Evolutionary conservation across 139 green algal genomes (phyloP), one percentile per base, ranked within the genome.

Genomic region (Mesotaenium endlicherianum): DNA sequence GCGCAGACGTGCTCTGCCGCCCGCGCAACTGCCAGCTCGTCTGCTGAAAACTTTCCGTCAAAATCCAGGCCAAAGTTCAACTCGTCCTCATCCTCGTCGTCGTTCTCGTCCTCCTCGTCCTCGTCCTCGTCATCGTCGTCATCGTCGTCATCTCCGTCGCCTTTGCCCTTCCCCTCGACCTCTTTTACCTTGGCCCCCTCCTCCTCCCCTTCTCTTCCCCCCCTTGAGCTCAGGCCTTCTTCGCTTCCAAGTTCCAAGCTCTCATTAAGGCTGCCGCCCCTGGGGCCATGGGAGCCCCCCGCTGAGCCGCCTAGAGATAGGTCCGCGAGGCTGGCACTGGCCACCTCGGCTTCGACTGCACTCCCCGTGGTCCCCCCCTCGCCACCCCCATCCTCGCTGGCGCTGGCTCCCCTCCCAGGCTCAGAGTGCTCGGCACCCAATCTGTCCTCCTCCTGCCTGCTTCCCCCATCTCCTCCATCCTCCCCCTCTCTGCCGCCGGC

Each of bases 121-220:
- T 76, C 16, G 31, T 80, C 44, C 50, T 75, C 71, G 11, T 76
- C 11, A 80, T 80, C 71, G 30, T 80, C 50, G 71, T 74, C 11
- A 8, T 30, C 11, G 31, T 75, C 16, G 11, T 30, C 11, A 57
- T 74, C 50, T 11, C 50, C 50, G 11, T 75, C 59, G 44, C 14
- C 42, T 11, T 75, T 80, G 11, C 11, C 11, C 16, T 80, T 16
- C 11, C 59, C 50, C 16, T 74, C 11, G 11, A 47, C 14, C 14
- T 16, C 59, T 16, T 76, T 30, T 39, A 14, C 31, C 14, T 75
- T 16, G 11, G 11, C 59, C 14, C 59, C 71, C 14, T 75, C 50
- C 14, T 76, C 16, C 16, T 16, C 71, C 14, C 59, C 71, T 80
- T 80, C 14, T 75, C 11, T 11, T 75, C 38, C 38, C 64, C 38